Percentiles rank a stretch among this genome's conserved stretches.
These are phyloP conservation scores for Kitagawia praeruptora DNA, from an alignment of 129 eudicot species.

Conservation along the genomic window DNA sequence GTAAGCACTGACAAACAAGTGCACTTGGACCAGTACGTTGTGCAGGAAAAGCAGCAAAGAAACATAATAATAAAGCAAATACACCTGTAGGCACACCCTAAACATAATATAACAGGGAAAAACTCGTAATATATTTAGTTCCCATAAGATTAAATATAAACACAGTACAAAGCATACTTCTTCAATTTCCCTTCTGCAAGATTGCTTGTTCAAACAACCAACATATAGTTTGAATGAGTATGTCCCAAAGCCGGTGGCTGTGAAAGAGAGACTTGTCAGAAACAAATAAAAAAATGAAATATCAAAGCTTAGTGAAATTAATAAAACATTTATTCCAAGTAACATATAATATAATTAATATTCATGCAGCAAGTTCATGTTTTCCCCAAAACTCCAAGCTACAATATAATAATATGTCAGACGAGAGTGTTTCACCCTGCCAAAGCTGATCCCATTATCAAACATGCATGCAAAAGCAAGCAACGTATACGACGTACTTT, in stretches of 20 bases:
- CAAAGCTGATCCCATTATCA: neutral
- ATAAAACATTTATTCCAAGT: neutral
- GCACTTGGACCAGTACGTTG: conserved; percentile 1
- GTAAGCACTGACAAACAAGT: neutral
- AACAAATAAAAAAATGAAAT: neutral
- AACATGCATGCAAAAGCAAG: neutral
- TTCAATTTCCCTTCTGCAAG: conserved; percentile 52
- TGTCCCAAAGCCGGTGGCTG: conserved; percentile 21
- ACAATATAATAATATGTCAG: neutral
- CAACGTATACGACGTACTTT: neutral
- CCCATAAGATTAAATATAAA: neutral
- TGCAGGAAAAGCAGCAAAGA: neutral
- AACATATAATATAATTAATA: neutral
- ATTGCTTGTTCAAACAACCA: conserved; percentile 62
- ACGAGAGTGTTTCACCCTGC: neutral
- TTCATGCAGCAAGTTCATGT: neutral
- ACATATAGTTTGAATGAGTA: conserved; percentile 55
- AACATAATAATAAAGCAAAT: neutral
- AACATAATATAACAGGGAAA: neutral
- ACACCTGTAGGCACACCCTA: neutral
- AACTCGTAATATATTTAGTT: neutral
- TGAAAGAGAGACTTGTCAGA: conserved; percentile 15
- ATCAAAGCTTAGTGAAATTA: neutral
- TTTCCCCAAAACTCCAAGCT: neutral
- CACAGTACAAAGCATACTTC: conserved; percentile 42